A percentile compares a stretch with the other conserved stretches of the same genome.
phyloP scores from a whole-genome alignment of 768 basidiomycete species.

The Cubamyces lactineus region DNA sequence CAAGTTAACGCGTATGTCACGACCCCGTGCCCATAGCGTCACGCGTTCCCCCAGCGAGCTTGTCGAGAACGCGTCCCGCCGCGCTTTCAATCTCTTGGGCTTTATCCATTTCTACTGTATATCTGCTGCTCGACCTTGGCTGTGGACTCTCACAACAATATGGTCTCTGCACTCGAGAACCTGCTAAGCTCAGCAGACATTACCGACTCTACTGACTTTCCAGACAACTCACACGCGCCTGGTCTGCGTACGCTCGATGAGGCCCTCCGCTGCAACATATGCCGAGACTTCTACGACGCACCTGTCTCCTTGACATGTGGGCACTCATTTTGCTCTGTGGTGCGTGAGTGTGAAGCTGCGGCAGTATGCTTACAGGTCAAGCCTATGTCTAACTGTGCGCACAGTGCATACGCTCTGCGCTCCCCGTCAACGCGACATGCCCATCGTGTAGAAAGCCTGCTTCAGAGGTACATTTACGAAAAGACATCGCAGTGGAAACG shows the following conservation, averaged over 20 bases:
- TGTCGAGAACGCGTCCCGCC: neutral
- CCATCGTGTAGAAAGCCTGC: conserved; percentile 66
- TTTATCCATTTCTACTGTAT: too few species aligned
- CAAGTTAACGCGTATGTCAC: neutral
- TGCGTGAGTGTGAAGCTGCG: conserved; percentile 38
- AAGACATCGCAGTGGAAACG: conserved; percentile 73
- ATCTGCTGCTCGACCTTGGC: too few species aligned
- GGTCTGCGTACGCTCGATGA: conserved; percentile 67
- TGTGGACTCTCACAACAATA: neutral
- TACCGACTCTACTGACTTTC: conserved; percentile 72
- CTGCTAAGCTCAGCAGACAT: conserved; percentile 12
- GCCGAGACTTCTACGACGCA: conserved; percentile 70
- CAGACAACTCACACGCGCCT: conserved; percentile 44
- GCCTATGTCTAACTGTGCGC: neutral
- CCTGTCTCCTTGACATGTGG: conserved; percentile 78
- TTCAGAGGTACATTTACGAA: conserved; percentile 64
- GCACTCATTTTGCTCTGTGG: conserved; percentile 81
- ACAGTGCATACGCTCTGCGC: conserved; percentile 71
- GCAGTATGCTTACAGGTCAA: too few species aligned
- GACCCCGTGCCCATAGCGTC: neutral
- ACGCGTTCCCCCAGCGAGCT: neutral
- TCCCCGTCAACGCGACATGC: conserved; percentile 66
- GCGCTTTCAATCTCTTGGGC: too few species aligned
- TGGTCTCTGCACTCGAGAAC: neutral
- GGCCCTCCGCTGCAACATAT: conserved; percentile 74